These are phyloP conservation scores for Herpetomonas samuelpessoai DNA, from an alignment of 208 protist genomes.

Conservation along the genomic window DNA sequence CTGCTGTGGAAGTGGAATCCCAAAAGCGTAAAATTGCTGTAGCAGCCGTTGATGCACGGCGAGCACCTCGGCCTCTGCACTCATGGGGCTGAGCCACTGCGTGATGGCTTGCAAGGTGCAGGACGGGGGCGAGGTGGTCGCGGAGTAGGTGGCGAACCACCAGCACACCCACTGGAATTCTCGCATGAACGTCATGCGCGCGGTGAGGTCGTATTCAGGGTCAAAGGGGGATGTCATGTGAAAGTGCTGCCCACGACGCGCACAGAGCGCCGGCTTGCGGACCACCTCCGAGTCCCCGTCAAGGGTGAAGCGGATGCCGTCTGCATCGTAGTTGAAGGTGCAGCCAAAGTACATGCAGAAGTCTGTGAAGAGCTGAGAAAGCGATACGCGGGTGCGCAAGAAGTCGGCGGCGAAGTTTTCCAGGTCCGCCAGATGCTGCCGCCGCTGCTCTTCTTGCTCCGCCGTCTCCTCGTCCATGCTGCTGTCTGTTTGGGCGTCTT, in stretches of 20 bases:
- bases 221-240: conserved; percentile 87
- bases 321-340: conserved; percentile 78
- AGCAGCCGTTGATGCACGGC: conserved; percentile 46
- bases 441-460: conserved; percentile 2
- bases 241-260: conserved; percentile 71
- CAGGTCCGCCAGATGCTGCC: conserved; percentile 8
- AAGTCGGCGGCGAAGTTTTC: conserved; percentile 31
- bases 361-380: conserved; percentile 67
- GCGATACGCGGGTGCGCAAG: conserved; percentile 27
- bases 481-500: no score
- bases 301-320: conserved; percentile 58
- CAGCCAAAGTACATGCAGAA: conserved; percentile 86
- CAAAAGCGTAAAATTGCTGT: conserved; percentile 15
- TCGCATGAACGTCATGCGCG: conserved; percentile 75
- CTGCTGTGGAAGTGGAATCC: conserved; percentile 11
- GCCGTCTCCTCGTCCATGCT: background rate
- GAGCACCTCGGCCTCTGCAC: conserved; percentile 43
- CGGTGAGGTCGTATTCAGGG: conserved; percentile 78
- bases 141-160: conserved; percentile 55
- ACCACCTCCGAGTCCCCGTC: conserved; percentile 62
- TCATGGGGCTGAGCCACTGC: conserved; percentile 65
- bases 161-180: conserved; percentile 79
- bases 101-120: conserved; percentile 59
- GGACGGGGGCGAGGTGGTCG: conserved; percentile 12
- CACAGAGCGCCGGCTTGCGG: conserved; percentile 64